Conservation (phyloP, 208 protist species). For the Wallacemonas sp. region DNA sequence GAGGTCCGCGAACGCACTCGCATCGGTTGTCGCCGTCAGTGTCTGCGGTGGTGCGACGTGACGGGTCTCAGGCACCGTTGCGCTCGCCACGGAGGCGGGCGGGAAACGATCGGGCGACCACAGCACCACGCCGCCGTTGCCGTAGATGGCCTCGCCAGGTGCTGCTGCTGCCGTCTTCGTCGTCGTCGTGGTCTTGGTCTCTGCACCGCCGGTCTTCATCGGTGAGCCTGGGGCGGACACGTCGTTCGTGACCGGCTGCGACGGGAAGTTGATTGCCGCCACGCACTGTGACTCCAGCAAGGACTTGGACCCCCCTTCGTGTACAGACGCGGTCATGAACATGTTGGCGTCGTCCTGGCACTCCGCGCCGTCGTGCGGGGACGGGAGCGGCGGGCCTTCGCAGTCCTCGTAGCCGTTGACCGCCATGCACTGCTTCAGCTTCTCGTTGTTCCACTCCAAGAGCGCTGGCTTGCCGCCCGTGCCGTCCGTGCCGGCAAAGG, state of each 20-base stretch:
- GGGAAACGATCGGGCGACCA: conserved; percentile 7
- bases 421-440: conserved; percentile 16
- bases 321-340: conserved; percentile 15
- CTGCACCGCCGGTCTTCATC: not conserved
- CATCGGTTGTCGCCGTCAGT: conserved; percentile 5
- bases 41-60: conserved; percentile 5
- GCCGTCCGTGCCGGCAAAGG: not conserved
- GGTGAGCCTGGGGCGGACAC: not conserved
- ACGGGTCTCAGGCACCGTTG: not conserved
- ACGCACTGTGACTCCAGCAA: conserved; percentile 22
- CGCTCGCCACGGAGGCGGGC: not conserved
- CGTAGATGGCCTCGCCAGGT: not conserved
- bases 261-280: conserved; percentile 25
- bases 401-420: conserved; percentile 20
- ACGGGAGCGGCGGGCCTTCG: conserved; percentile 17
- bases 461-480: not conserved
- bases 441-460: conserved; percentile 11
- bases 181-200: not conserved
- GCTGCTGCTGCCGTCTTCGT: not conserved
- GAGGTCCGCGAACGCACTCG: not conserved
- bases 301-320: conserved; percentile 10
- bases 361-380: conserved; percentile 40
- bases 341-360: conserved; percentile 31
- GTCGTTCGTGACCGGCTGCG: conserved; percentile 17
- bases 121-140: conserved; percentile 1